These are phyloP conservation scores for Fragaria nilgerrensis DNA, from an alignment of 306 rosid species.

Conservation along the genomic window DNA sequence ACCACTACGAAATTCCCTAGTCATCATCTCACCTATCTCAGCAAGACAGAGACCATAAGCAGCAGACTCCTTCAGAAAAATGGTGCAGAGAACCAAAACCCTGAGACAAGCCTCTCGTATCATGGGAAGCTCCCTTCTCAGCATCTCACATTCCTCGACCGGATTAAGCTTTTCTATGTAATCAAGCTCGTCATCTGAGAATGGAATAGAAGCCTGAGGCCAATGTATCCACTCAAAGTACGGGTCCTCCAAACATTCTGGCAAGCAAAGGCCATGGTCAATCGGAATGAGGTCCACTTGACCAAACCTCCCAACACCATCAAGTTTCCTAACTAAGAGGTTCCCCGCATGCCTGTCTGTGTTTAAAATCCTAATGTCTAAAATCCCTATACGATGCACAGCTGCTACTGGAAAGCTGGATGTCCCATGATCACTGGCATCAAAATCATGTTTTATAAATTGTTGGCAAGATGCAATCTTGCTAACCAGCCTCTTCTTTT, in stretches of 20 bases:
- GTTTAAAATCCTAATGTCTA: conserved; percentile 94
- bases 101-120: conserved; percentile 93
- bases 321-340: conserved; percentile 80
- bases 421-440: conserved; percentile 98
- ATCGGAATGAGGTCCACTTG: conserved; percentile 93
- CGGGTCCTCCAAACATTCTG: conserved; percentile 92
- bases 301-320: conserved; percentile 75
- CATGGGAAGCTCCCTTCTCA: conserved; percentile 81
- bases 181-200: conserved; percentile 84
- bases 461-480: conserved; percentile 94
- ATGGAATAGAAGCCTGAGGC: conserved; percentile 98
- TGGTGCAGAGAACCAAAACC: conserved; percentile 85
- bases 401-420: conserved; percentile 88
- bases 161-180: conserved; percentile 69
- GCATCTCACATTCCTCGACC: conserved; percentile 62
- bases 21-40: conserved; percentile 99
- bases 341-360: conserved; percentile 98
- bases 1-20: conserved; percentile 72
- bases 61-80: conserved; percentile 86
- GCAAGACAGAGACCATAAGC: conserved; percentile 76
- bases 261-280: conserved; percentile 97
- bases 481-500: conserved; percentile 72
- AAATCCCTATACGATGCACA: conserved; percentile 95
- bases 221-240: conserved; percentile 99
- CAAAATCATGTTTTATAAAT: conserved; percentile 90